Evolutionary conservation across 441 rosid genomes (phyloP).

Genomic region (Arabidopsis hybrid): DNA sequence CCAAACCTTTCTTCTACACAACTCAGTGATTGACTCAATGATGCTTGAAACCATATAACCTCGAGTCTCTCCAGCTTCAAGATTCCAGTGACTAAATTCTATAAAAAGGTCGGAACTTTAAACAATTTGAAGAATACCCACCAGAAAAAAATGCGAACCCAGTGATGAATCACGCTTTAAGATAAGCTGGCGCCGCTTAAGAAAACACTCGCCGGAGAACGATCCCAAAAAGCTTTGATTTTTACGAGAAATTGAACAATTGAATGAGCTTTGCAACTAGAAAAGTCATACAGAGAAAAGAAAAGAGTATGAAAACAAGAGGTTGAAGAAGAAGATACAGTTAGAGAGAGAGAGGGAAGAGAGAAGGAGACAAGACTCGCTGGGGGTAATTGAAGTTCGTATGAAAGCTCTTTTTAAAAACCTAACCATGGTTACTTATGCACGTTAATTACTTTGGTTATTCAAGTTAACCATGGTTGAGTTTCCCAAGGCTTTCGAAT

Average conservation of each 20-base stretch:
- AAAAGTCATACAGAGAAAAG: slow-evolving; percentile 11
- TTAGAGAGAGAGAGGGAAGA: slow-evolving; percentile 39
- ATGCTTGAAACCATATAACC: slow-evolving; percentile 40
- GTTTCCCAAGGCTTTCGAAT: neutral
- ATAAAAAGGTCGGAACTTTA: neutral
- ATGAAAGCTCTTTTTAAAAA: slow-evolving; percentile 31
- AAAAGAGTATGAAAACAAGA: slow-evolving; percentile 28
- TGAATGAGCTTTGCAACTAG: slow-evolving; percentile 1
- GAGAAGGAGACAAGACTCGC: slow-evolving; percentile 42
- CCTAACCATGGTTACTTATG: slow-evolving; percentile 38
- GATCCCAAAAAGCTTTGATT: slow-evolving; percentile 15
- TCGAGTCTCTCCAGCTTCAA: slow-evolving; percentile 25
- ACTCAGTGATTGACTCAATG: slow-evolving; percentile 32
- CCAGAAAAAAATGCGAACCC: neutral
- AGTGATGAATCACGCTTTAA: slow-evolving; percentile 1
- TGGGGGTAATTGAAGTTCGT: slow-evolving; percentile 41
- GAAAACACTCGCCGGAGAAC: slow-evolving; percentile 11
- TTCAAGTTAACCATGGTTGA: slow-evolving; percentile 39
- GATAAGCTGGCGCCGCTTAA: neutral
- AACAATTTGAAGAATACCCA: slow-evolving; percentile 9
- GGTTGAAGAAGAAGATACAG: slow-evolving; percentile 36
- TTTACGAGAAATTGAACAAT: neutral
- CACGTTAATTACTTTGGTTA: slow-evolving; percentile 27
- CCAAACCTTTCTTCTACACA: slow-evolving; percentile 37
- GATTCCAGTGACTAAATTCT: neutral